Conservation (phyloP, 2,329 filamentous ascomycete genomes). For the Nemania sp. region DNA sequence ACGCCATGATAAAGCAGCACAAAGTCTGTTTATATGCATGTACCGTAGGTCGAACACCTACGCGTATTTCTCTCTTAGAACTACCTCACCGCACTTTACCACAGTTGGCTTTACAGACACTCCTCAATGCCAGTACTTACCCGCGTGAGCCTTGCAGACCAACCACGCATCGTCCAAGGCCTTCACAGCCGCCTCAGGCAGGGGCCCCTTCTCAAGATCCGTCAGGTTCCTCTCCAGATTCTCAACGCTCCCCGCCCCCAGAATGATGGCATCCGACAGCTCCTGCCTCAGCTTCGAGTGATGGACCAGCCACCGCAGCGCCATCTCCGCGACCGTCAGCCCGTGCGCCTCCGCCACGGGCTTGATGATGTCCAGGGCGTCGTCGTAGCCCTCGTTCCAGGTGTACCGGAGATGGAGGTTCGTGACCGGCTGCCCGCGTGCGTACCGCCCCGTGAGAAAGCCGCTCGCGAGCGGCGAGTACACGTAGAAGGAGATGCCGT, state of each 20-base stretch:
- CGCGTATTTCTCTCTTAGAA: too few species aligned
- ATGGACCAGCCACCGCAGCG: slow-evolving; percentile 47
- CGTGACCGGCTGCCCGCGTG: slow-evolving; percentile 1
- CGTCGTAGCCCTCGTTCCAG: slow-evolving; percentile 21
- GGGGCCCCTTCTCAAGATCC: slow-evolving; percentile 45
- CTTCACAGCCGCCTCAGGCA: slow-evolving; percentile 37
- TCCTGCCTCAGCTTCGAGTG: slow-evolving; percentile 41
- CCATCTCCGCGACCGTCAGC: slow-evolving; percentile 45
- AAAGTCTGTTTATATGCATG: too few species aligned
- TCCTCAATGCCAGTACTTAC: slow-evolving; percentile 5
- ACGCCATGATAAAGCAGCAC: too few species aligned
- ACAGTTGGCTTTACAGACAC: not conserved
- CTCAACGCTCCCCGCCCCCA: slow-evolving; percentile 42
- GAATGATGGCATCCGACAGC: slow-evolving; percentile 44
- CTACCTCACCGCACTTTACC: too few species aligned
- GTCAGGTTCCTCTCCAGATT: slow-evolving; percentile 45
- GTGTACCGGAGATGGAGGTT: slow-evolving; percentile 11
- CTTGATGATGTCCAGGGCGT: slow-evolving; percentile 33
- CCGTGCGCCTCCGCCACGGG: slow-evolving; percentile 40
- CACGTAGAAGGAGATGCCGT: slow-evolving; percentile 50
- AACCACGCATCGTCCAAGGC: slow-evolving; percentile 20
- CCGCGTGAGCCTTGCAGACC: slow-evolving; percentile 7
- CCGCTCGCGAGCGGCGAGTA: slow-evolving; percentile 41
- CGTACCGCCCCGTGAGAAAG: slow-evolving; percentile 20
- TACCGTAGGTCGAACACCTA: not conserved